These are phyloP conservation scores for Picochlorum sp. DNA, from an alignment of 139 green algal species.

Conservation along the genomic window DNA sequence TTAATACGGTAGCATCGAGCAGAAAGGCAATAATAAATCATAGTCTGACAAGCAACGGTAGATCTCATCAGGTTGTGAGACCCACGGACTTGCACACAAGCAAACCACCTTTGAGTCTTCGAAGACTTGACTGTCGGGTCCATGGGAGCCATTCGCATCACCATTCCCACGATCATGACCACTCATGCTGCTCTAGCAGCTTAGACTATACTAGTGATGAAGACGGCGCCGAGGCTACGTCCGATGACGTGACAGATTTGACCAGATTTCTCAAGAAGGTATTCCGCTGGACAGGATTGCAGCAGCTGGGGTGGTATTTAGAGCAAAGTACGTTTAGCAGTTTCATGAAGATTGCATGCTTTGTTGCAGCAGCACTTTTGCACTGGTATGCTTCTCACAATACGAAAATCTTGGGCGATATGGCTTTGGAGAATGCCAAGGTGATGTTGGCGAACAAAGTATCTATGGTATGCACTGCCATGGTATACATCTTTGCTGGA, in stretches of 20 bases:
- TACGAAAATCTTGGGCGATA: background rate
- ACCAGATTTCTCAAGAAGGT: slow-evolving; percentile 23
- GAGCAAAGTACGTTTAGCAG: slow-evolving; percentile 26
- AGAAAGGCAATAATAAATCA: too few relatives aligned
- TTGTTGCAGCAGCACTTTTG: slow-evolving; percentile 10
- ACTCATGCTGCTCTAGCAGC: background rate
- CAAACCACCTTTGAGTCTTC: too few relatives aligned
- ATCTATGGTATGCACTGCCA: slow-evolving; percentile 6
- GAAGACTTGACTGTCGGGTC: too few relatives aligned
- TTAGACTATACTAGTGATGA: background rate
- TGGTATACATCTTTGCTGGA: slow-evolving; percentile 32
- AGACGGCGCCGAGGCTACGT: slow-evolving; percentile 1
- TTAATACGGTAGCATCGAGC: too few relatives aligned
- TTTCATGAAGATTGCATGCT: slow-evolving; percentile 10
- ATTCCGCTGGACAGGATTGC: slow-evolving; percentile 23
- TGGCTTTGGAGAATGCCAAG: background rate
- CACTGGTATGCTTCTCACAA: background rate
- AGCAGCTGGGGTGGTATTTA: slow-evolving; percentile 24
- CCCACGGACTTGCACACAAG: too few relatives aligned
- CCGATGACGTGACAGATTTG: slow-evolving; percentile 17
- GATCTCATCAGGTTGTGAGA: too few relatives aligned
- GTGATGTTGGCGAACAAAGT: background rate
- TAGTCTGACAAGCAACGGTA: too few relatives aligned
- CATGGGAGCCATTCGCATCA: slow-evolving; percentile 15
- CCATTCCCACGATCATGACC: slow-evolving; percentile 5